Evolutionary conservation across 495 filamentous ascomycete species (phyloP), one percentile per base, ranked within the genome.

Genomic region (Durotheca rogersii): DNA sequence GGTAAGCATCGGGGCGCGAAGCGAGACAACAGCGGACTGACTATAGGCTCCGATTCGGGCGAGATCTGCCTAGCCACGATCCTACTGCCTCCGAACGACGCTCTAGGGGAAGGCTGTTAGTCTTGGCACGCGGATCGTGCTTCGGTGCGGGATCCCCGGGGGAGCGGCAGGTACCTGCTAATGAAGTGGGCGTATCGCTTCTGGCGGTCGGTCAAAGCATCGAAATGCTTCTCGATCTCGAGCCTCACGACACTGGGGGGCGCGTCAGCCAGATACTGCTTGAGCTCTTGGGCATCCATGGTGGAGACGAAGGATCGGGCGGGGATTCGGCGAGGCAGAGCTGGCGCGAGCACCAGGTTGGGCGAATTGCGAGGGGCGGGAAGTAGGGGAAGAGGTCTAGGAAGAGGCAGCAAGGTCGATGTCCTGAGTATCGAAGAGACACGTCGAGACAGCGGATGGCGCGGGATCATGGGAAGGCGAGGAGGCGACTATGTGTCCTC

Each of bases 121-220:
- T 47, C 27, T 30, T 33, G n/a, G n/a, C n/a, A n/a, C n/a, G n/a
- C n/a, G n/a, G n/a, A n/a, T n/a, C n/a, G n/a, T n/a, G n/a, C n/a
- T n/a, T n/a, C n/a, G n/a, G n/a, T n/a, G n/a, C n/a, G 15, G 11
- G 20, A 18, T n/a, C 12, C 29, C 12, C 15, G 38, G 25, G 12
- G 10, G 20, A 33, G 7, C 2, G 39, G 15, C 29, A 36, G 74
- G 53, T 79, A 91, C 88, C 80, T 76, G 78, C 86, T 90, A 62
- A 96, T 89, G 60, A 88, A 87, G 68, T 98, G 93, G 27, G 93
- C 90, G 71, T 98, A 98, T 67, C 81, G 81, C 66, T 88, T 89
- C 73, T 90, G 78, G 56, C 84, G 74, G 60, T 89, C 82, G 31
- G 77, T 82, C 45, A 98, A 71, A 9, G 87, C 81, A 32, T 90